Conservation (phyloP, 306 rosid species). For the Rosa multiflora region DNA sequence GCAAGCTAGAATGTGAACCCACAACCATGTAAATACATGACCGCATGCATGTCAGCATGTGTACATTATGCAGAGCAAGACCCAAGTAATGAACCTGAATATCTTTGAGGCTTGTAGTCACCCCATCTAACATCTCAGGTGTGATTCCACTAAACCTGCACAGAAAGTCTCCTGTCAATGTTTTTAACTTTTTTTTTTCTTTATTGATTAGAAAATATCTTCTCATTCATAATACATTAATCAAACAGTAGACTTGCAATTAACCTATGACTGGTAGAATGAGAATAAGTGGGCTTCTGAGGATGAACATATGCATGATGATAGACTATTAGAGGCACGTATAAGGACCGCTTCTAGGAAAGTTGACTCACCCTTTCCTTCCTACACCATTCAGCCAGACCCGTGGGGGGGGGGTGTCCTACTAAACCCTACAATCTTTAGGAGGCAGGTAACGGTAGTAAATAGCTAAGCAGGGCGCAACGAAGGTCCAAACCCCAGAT, state of each 20-base stretch:
- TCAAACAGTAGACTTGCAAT: neutral
- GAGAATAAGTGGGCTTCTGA: neutral
- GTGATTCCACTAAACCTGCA: conserved; percentile 98
- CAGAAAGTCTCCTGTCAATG: neutral
- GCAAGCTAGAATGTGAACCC: neutral
- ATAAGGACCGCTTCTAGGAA: neutral
- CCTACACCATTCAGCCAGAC: neutral
- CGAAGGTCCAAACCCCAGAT: neutral
- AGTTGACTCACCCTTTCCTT: neutral
- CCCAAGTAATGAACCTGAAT: conserved; percentile 67
- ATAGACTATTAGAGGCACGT: neutral
- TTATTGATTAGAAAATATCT: neutral
- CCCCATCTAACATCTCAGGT: conserved; percentile 75
- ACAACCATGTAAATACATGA: conserved; percentile 10
- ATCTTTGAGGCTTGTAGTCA: conserved; percentile 76
- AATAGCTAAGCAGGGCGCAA: neutral
- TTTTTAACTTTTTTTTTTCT: neutral
- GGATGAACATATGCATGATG: neutral
- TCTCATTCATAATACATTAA: neutral
- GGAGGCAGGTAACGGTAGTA: neutral
- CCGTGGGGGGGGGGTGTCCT: neutral
- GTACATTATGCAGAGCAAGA: neutral
- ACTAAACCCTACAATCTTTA: neutral
- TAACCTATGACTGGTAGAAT: neutral
- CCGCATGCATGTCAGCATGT: neutral